Evolutionary conservation across 164 flowering plant genomes (phyloP).

Genomic region (Stephania yunnanensis): DNA sequence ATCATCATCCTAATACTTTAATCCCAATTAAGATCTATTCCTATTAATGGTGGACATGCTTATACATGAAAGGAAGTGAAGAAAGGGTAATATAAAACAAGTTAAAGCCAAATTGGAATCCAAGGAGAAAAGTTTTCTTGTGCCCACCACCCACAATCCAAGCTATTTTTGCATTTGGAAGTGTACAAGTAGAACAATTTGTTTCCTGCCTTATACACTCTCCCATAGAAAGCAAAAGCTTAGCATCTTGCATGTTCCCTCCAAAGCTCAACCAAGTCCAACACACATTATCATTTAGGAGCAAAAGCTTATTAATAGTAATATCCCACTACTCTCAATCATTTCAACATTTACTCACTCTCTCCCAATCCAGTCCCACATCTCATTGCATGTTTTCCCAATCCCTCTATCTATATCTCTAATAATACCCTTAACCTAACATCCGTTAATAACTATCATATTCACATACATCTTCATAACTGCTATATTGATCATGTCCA

Average conservation of each 20-base stretch:
- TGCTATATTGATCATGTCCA: constrained; percentile 32
- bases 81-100: not conserved
- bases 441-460: not conserved
- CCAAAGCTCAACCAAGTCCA: constrained; percentile 15
- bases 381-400: not conserved
- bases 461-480: too few relatives aligned
- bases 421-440: not conserved
- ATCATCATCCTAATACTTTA: too few relatives aligned
- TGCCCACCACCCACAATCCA: constrained; percentile 37
- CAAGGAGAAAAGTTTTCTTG: constrained; percentile 34
- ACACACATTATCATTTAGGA: constrained; percentile 18
- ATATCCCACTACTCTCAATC: constrained; percentile 39
- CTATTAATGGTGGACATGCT: too few relatives aligned
- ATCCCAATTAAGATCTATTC: too few relatives aligned
- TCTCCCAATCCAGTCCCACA: constrained; percentile 14
- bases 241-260: constrained; percentile 21
- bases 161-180: constrained; percentile 3
- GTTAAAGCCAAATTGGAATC: constrained; percentile 35
- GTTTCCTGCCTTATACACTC: constrained; percentile 15
- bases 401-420: not conserved
- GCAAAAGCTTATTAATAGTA: constrained; percentile 19
- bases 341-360: constrained; percentile 28
- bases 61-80: too few relatives aligned
- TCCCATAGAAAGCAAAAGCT: constrained; percentile 11
- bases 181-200: constrained; percentile 20